A percentile compares a stretch with the other conserved stretches of the same genome.
Conservation (phyloP, 306 rosid genomes). For the Pterocarpus santalinus region DNA sequence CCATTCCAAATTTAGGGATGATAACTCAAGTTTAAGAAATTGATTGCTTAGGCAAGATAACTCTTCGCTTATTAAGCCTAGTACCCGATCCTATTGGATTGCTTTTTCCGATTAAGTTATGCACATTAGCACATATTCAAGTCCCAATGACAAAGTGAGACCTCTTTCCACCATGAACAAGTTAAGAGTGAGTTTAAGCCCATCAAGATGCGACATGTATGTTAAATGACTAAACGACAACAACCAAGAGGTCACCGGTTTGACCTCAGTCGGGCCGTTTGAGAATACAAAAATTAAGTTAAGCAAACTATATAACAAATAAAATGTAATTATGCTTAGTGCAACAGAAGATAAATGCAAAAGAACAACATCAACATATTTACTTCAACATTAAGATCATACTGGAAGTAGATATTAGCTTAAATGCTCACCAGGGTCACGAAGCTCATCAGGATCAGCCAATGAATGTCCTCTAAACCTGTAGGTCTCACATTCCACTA, state of each 20-base stretch:
- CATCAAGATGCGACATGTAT: constrained; percentile 5
- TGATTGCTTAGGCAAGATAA: neutral
- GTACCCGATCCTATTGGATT: neutral
- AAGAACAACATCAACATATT: constrained; percentile 19
- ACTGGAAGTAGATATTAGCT: neutral
- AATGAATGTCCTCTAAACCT: constrained; percentile 98
- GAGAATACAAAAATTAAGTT: constrained; percentile 3
- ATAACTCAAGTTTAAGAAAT: neutral
- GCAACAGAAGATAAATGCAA: constrained; percentile 27
- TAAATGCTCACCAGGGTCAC: constrained; percentile 91
- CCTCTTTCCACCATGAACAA: neutral
- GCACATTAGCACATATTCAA: neutral
- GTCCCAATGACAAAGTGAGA: neutral
- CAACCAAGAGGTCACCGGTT: neutral
- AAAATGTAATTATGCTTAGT: constrained; percentile 20
- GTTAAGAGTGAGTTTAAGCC: neutral
- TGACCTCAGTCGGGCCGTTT: neutral
- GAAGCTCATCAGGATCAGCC: constrained; percentile 99
- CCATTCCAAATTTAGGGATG: neutral
- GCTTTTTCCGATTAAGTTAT: neutral
- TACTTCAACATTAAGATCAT: constrained; percentile 17
- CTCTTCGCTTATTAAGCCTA: neutral
- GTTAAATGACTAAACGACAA: neutral
- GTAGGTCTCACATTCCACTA: constrained; percentile 97
- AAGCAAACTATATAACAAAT: constrained; percentile 19